Evolutionary conservation across 78 protist species (phyloP).

Genomic region (Cavenderia fasciculata): DNA sequence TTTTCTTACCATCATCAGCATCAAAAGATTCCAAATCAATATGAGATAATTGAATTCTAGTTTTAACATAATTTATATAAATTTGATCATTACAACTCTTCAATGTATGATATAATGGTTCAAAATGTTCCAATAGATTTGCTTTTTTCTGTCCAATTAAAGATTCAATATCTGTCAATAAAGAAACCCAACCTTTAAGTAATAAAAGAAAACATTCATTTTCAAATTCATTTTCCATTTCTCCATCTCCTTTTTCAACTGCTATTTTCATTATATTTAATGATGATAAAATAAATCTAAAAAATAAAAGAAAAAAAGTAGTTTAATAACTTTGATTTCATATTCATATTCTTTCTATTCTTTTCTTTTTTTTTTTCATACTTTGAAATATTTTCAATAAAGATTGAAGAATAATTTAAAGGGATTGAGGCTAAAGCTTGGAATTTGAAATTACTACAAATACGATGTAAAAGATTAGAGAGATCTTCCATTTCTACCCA

Average conservation of each 20-base stretch:
- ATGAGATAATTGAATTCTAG: constrained; percentile 30
- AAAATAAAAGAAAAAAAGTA: too few relatives aligned
- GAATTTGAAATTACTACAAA: constrained; percentile 31
- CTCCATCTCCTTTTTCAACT: constrained; percentile 26
- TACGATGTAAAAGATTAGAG: neutral
- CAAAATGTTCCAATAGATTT: neutral
- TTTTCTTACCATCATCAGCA: constrained; percentile 18
- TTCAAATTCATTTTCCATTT: constrained; percentile 63
- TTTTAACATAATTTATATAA: constrained; percentile 21
- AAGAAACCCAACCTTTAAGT: constrained; percentile 31
- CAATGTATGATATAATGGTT: neutral
- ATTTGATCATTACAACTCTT: constrained; percentile 28
- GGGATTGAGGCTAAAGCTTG: neutral
- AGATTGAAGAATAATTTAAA: neutral
- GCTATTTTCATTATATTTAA: constrained; percentile 2
- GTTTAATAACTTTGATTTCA: too few relatives aligned
- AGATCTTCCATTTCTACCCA: constrained; percentile 64
- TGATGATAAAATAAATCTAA: constrained; percentile 5
- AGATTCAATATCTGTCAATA: constrained; percentile 15
- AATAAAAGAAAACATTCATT: constrained; percentile 30
- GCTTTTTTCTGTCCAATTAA: neutral
- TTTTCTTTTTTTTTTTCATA: too few relatives aligned
- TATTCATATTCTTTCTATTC: too few relatives aligned
- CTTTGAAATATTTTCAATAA: constrained; percentile 1
- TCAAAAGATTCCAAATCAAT: constrained; percentile 6